phyloP scores from a whole-genome alignment of 2,329 filamentous ascomycete genomes.

The Diplodia mutila region DNA sequence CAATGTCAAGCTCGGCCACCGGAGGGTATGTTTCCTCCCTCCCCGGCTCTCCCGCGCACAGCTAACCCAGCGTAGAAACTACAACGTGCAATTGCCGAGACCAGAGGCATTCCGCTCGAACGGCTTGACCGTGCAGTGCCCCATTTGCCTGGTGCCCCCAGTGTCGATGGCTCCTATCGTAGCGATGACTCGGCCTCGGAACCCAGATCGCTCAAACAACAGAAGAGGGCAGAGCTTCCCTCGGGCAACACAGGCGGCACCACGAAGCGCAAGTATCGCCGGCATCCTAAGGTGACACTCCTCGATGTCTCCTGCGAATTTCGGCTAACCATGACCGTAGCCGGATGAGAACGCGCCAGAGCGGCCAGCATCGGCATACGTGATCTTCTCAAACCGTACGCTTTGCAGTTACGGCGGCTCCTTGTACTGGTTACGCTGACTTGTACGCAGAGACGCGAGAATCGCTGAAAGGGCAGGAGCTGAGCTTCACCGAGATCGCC shows the following conservation, averaged over 20 bases:
- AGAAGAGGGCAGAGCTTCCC: slow-evolving; percentile 49
- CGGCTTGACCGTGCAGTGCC: slow-evolving; percentile 11
- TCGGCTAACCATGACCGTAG: slow-evolving; percentile 44
- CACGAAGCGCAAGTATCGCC: slow-evolving; percentile 73
- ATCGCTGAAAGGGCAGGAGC: slow-evolving; percentile 72
- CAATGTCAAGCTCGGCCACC: slow-evolving; percentile 78
- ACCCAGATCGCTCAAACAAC: slow-evolving; percentile 45
- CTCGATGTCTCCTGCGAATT: not conserved
- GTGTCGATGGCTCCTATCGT: slow-evolving; percentile 58
- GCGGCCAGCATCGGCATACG: slow-evolving; percentile 79
- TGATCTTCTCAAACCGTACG: slow-evolving; percentile 83
- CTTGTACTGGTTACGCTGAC: not conserved
- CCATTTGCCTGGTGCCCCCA: slow-evolving; percentile 31
- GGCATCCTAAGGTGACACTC: slow-evolving; percentile 72
- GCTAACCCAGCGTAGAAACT: slow-evolving; percentile 62
- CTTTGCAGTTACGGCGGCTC: slow-evolving; percentile 28
- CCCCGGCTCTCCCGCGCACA: not conserved
- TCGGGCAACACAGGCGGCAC: slow-evolving; percentile 34
- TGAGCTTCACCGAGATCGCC: slow-evolving; percentile 82
- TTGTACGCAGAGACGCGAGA: slow-evolving; percentile 69
- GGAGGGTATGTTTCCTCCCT: slow-evolving; percentile 62
- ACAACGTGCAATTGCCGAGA: slow-evolving; percentile 80
- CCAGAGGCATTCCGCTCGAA: slow-evolving; percentile 57
- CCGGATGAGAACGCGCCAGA: slow-evolving; percentile 80
- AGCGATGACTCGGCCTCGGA: slow-evolving; percentile 60